Percentiles rank a stretch among this genome's conserved stretches.
Conservation (phyloP, 208 protist genomes). For the Crithidia expoeki region DNA sequence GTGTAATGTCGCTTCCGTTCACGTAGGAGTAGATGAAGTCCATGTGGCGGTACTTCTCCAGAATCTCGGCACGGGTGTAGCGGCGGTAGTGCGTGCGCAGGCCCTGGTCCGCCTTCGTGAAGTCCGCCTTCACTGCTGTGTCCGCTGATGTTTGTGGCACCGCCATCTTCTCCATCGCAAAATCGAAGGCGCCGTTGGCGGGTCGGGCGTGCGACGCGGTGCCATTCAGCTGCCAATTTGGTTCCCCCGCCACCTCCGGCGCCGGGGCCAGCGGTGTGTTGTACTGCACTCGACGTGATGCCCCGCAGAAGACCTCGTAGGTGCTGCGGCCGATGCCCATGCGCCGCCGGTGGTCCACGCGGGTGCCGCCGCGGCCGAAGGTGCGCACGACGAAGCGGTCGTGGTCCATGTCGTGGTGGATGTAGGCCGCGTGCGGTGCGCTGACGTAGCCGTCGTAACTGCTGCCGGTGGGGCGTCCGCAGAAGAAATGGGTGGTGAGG, state of each 20-base stretch:
- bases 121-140: background rate
- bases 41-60: slow-evolving; percentile 9
- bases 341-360: slow-evolving; percentile 20
- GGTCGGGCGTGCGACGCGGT: background rate
- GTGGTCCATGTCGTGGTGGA: slow-evolving; percentile 29
- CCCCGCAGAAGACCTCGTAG: slow-evolving; percentile 24
- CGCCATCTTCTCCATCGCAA: slow-evolving; percentile 7
- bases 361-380: slow-evolving; percentile 26
- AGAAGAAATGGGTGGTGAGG: background rate
- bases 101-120: slow-evolving; percentile 8
- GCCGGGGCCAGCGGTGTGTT: slow-evolving; percentile 20
- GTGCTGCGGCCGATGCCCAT: slow-evolving; percentile 18
- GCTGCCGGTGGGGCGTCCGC: slow-evolving; percentile 22
- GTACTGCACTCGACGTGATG: background rate
- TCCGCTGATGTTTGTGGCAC: background rate
- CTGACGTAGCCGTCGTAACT: slow-evolving; percentile 29
- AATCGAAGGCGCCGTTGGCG: slow-evolving; percentile 10
- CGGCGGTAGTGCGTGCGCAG: slow-evolving; percentile 27
- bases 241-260: background rate
- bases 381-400: slow-evolving; percentile 33
- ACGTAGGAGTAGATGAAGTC: slow-evolving; percentile 37
- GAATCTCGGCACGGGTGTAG: slow-evolving; percentile 15
- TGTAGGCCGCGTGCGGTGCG: slow-evolving; percentile 19
- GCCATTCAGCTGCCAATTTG: slow-evolving; percentile 23
- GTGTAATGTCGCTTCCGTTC: slow-evolving; percentile 31